Conservation (phyloP, 495 filamentous ascomycete species). For the Penicillium soppii region DNA sequence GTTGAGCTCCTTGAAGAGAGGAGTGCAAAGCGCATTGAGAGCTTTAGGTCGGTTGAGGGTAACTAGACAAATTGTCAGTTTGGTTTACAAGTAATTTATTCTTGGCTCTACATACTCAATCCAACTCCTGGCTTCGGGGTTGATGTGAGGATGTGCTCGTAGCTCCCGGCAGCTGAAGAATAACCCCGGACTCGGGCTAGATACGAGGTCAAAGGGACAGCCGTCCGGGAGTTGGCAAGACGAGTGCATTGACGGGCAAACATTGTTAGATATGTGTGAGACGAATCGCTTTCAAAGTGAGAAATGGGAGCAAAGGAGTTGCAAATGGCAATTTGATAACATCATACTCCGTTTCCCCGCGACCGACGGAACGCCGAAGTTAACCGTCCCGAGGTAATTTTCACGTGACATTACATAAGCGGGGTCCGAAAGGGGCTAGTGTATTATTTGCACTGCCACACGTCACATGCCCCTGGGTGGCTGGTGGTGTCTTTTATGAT, state of each 20-base stretch:
- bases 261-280: constrained; percentile 39
- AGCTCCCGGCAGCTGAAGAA: constrained; percentile 57
- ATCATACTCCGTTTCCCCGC: constrained; percentile 27
- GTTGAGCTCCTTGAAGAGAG: constrained; percentile 89
- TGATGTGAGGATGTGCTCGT: constrained; percentile 80
- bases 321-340: not conserved
- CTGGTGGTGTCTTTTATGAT: constrained; percentile 21
- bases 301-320: constrained; percentile 1
- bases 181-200: constrained; percentile 52
- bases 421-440: not conserved
- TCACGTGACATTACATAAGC: constrained; percentile 16
- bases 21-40: constrained; percentile 85
- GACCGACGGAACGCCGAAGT: constrained; percentile 27
- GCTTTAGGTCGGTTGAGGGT: constrained; percentile 95
- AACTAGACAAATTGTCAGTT: constrained; percentile 50
- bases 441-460: not conserved
- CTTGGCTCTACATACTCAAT: constrained; percentile 59
- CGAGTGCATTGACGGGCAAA: constrained; percentile 56
- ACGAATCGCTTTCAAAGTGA: not conserved
- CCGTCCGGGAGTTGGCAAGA: constrained; percentile 59
- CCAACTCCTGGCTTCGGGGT: constrained; percentile 85
- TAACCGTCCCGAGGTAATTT: constrained; percentile 34
- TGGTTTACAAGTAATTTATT: not conserved
- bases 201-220: constrained; percentile 42
- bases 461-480: constrained; percentile 18